Evolutionary conservation across 805 yeast genomes (phyloP).

Genomic region (Candida koratica): DNA sequence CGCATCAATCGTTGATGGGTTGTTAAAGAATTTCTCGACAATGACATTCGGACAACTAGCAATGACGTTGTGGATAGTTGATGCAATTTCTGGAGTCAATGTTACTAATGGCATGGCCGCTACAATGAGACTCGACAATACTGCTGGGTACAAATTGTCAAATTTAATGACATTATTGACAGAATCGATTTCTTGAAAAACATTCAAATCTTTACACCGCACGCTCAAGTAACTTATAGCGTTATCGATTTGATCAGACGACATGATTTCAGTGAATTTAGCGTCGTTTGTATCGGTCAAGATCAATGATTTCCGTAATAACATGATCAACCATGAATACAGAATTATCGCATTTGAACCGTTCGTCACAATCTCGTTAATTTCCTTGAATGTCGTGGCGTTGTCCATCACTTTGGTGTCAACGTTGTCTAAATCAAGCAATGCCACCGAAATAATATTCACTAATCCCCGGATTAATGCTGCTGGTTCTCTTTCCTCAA

Average conservation of each 20-base stretch:
- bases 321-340: constrained; percentile 64
- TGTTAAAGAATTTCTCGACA: constrained; percentile 43
- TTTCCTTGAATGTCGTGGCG: constrained; percentile 29
- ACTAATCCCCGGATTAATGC: constrained; percentile 42
- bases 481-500: constrained; percentile 24
- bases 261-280: constrained; percentile 18
- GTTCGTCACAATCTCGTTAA: constrained; percentile 38
- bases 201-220: constrained; percentile 38
- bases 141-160: constrained; percentile 50
- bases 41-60: constrained; percentile 43
- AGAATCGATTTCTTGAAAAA: constrained; percentile 42
- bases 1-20: constrained; percentile 40
- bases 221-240: constrained; percentile 33
- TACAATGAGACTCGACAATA: constrained; percentile 42
- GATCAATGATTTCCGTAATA: constrained; percentile 48
- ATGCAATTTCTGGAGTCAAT: constrained; percentile 43
- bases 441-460: constrained; percentile 47
- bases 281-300: constrained; percentile 35
- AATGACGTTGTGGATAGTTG: constrained; percentile 40
- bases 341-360: constrained; percentile 44
- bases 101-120: constrained; percentile 48
- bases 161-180: constrained; percentile 42
- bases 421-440: constrained; percentile 53
- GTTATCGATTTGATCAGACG: constrained; percentile 16
- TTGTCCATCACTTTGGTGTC: constrained; percentile 29